phyloP scores from a whole-genome alignment of 345 rosid genomes.

The Gossypium longicalyx region DNA sequence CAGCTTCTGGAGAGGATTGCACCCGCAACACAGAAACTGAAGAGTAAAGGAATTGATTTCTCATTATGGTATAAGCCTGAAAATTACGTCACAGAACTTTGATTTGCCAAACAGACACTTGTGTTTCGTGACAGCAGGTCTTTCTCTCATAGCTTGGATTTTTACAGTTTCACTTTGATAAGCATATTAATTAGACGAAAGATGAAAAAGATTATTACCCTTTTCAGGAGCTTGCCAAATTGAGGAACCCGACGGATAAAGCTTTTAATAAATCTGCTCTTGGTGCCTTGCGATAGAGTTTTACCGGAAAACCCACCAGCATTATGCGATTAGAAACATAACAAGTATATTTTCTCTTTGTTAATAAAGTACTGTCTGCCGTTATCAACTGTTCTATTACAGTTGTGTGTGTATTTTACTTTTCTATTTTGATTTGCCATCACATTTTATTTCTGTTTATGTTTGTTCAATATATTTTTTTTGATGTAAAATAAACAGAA shows the following conservation, averaged over 20 bases:
- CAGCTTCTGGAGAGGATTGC: constrained; percentile 78
- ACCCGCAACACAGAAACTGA: constrained; percentile 74
- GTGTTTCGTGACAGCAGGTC: constrained; percentile 23
- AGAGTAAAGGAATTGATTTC: constrained; percentile 76
- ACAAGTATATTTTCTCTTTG: not conserved
- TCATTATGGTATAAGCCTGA: constrained; percentile 87
- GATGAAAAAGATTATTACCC: too few species aligned
- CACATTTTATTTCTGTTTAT: not conserved
- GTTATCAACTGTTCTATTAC: too few species aligned
- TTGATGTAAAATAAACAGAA: too few species aligned
- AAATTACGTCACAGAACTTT: constrained; percentile 60
- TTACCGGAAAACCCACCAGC: not conserved
- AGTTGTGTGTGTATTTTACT: too few species aligned
- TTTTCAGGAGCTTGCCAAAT: too few species aligned
- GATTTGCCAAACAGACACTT: constrained; percentile 19
- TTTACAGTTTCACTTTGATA: not conserved
- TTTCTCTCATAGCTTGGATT: not conserved
- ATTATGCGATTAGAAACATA: not conserved
- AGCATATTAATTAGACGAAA: too few species aligned
- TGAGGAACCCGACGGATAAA: too few species aligned
- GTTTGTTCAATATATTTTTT: not conserved
- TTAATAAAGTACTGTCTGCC: too few species aligned
- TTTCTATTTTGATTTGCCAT: not conserved
- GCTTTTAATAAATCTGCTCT: not conserved
- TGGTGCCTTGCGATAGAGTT: not conserved